Base-by-base conservation (phyloP, 1,139 yeast species). In the Blastobotrys arbuscula region DNA sequence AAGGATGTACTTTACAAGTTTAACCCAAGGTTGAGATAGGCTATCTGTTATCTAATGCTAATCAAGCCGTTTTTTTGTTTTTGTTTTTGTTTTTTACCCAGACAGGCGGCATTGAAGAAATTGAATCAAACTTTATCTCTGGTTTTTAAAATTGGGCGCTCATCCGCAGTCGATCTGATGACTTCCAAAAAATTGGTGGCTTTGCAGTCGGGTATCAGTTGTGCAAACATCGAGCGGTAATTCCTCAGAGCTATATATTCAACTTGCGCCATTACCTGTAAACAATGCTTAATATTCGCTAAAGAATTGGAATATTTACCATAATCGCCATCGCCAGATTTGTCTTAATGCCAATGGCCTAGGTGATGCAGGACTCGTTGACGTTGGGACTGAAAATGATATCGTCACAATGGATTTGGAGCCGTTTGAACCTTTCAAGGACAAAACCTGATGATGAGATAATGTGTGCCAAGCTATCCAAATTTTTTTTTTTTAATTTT, bases 21-120 rank as follows among this genome's bases (percentile, higher is more conserved):
- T 30, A 65, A 67, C 16, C 79, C 80, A 3, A 60, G 63, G 51
- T 36, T 58, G 33, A 51, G 49, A 45, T 50, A 49, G n/a, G 54
- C 75, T 13, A 71, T 72, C 23, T 71, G 78, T 0, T 76, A 76
- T 55, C 57, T 68, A 20, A 59, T 75, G 55, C 59, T 76, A 44
- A 64, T 74, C 49, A 44, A 64, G 75, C 49, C 79, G 79, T 2
- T 74, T 74, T 49, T 75, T 76, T 53, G 63, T n/a, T n/a, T n/a
- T n/a, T n/a, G n/a, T n/a, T n/a, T n/a, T n/a, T n/a, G n/a, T n/a
- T n/a, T n/a, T n/a, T n/a, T n/a, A n/a, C n/a, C n/a, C n/a, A n/a
- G n/a, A n/a, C n/a, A n/a, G n/a, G n/a, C n/a, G n/a, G n/a, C n/a
- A n/a, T n/a, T n/a, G n/a, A n/a, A n/a, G n/a, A n/a, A n/a, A n/a